Conservation (phyloP, 106 monocot genomes). For the Gastrodia elata region DNA sequence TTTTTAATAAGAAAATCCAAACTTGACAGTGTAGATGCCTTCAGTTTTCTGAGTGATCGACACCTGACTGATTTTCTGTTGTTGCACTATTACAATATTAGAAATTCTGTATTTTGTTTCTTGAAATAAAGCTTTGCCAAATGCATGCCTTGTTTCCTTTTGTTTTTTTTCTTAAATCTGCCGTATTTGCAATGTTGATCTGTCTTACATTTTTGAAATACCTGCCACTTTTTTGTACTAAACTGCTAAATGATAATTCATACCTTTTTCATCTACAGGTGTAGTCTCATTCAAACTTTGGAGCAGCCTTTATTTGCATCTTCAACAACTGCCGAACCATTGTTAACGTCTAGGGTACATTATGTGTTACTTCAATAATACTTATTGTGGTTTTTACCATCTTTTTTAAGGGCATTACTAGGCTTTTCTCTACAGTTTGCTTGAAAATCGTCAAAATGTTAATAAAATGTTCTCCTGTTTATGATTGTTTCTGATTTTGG, state of each 20-base stretch:
- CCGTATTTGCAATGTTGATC: background rate
- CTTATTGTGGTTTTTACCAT: background rate
- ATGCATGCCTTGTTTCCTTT: background rate
- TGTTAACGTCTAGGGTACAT: constrained; percentile 76
- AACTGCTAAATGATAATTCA: background rate
- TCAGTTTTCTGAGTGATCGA: too few relatives aligned
- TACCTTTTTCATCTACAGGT: constrained; percentile 35
- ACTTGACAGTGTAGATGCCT: too few relatives aligned
- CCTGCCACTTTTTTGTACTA: background rate
- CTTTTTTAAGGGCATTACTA: background rate
- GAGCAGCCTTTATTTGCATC: constrained; percentile 85
- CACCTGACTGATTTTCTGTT: too few relatives aligned
- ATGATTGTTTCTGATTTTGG: background rate
- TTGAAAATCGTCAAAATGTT: background rate
- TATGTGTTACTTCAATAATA: background rate
- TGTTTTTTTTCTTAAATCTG: background rate
- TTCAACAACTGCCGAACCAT: constrained; percentile 56
- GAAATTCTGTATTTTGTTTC: background rate
- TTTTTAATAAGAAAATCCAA: too few relatives aligned
- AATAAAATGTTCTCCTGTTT: background rate
- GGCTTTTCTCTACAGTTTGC: background rate
- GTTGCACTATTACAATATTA: too few relatives aligned
- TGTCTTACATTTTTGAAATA: background rate
- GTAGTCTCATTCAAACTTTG: constrained; percentile 75
- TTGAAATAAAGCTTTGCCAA: background rate